phyloP scores from a whole-genome alignment of 2,329 filamentous ascomycete species.

The Botrytis fragariae region DNA sequence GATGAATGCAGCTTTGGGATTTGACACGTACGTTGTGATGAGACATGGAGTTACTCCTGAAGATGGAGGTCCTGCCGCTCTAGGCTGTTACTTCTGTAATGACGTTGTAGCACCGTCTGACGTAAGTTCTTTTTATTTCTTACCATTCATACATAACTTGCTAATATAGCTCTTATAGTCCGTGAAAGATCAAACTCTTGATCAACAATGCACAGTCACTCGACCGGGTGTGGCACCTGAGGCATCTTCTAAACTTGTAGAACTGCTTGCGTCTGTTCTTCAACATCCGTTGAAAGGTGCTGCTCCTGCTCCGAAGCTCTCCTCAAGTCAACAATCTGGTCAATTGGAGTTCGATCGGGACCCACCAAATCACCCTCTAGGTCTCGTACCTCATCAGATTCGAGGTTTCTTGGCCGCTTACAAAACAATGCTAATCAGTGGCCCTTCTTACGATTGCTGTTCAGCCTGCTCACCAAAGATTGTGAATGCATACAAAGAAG shows the following conservation, averaged over 20 bases:
- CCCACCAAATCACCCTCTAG: constrained; percentile 58
- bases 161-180: constrained; percentile 55
- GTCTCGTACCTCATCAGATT: constrained; percentile 75
- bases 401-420: constrained; percentile 75
- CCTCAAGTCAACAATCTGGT: constrained; percentile 39
- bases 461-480: constrained; percentile 75
- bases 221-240: constrained; percentile 89
- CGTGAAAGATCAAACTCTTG: constrained; percentile 88
- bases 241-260: constrained; percentile 85
- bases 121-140: constrained; percentile 55
- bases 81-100: constrained; percentile 98
- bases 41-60: constrained; percentile 72
- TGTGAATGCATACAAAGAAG: constrained; percentile 61
- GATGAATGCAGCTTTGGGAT: constrained; percentile 92
- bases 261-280: constrained; percentile 80
- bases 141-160: not conserved
- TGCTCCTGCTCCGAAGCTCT: constrained; percentile 53
- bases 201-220: constrained; percentile 97
- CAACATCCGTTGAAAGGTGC: constrained; percentile 76
- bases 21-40: constrained; percentile 97
- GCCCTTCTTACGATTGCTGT: constrained; percentile 75
- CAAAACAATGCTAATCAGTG: constrained; percentile 69
- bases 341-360: constrained; percentile 50
- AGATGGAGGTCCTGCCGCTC: constrained; percentile 57
- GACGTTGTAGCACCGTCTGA: constrained; percentile 93